A percentile compares a stretch with the other conserved stretches of the same genome.
These are phyloP conservation scores for Colletotrichum siamense DNA, from an alignment of 2,329 filamentous ascomycete genomes.

Conservation along the genomic window DNA sequence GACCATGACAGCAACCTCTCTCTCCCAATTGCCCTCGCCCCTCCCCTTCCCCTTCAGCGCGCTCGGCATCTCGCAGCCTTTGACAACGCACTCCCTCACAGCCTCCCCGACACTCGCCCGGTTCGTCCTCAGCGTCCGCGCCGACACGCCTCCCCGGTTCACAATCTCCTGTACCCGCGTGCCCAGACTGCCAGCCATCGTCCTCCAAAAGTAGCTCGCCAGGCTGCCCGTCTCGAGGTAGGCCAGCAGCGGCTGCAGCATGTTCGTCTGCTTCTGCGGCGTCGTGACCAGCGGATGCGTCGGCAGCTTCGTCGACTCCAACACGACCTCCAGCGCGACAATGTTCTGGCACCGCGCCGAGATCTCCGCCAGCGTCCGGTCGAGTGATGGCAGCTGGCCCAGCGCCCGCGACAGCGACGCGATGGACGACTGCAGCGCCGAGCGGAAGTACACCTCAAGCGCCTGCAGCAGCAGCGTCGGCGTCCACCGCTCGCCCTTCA, in stretches of 20 bases:
- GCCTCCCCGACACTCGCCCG: slow-evolving; percentile 76
- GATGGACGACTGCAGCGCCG: slow-evolving; percentile 79
- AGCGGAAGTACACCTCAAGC: slow-evolving; percentile 82
- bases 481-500: slow-evolving; percentile 60
- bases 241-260: slow-evolving; percentile 75
- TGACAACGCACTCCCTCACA: slow-evolving; percentile 82
- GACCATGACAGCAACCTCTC: slow-evolving; percentile 95
- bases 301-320: slow-evolving; percentile 72
- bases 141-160: slow-evolving; percentile 81
- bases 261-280: slow-evolving; percentile 43
- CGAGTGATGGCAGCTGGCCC: slow-evolving; percentile 79
- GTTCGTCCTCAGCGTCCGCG: slow-evolving; percentile 80
- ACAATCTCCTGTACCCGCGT: slow-evolving; percentile 85
- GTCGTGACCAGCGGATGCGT: slow-evolving; percentile 67
- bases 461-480: slow-evolving; percentile 78
- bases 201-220: slow-evolving; percentile 92
- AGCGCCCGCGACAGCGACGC: slow-evolving; percentile 78
- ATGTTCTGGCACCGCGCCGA: slow-evolving; percentile 88
- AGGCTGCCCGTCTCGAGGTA: slow-evolving; percentile 88
- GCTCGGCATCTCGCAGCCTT: slow-evolving; percentile 73
- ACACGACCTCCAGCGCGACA: slow-evolving; percentile 81
- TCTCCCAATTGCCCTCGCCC: slow-evolving; percentile 71
- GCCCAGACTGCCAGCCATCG: slow-evolving; percentile 79
- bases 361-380: slow-evolving; percentile 82
- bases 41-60: slow-evolving; percentile 53